Evolutionary conservation across 228 moss, liverwort and hornwort genomes (phyloP), one percentile per base, ranked within the genome.

Genomic region (Sphagnum magellanicum): DNA sequence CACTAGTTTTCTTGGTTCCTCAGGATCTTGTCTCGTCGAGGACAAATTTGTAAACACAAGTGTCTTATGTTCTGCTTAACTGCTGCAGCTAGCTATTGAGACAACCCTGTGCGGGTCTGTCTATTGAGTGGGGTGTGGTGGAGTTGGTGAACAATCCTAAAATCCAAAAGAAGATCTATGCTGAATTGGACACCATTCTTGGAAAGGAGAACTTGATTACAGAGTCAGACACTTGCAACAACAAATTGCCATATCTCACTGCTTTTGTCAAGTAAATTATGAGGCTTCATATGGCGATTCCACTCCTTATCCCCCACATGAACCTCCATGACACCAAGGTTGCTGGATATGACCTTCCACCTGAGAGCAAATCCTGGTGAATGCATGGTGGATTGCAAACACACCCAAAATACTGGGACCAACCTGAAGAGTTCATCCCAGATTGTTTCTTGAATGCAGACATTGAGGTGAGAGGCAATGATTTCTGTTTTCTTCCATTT

Each of bases 381-480:
- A 93, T 60, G 93, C 93, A 10, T 93, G 93, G 90, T 93, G 90
- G 90, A 88, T 93, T 53, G 90, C 53, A 0, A 93, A 93, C 59
- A 90, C n/a, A 93, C 8, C 93, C 93, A 6, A 83, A 72, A 49
- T 4, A 49, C 53, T 93, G 93, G 93, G 84, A 88, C 6, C 76
- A 77, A 48, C 88, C 93, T 0, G 93, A 88, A 72, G 76, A 83
- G 59, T 93, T 93, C 74, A 83, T 74, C 75, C 90, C 88, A 0
- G 93, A 93, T 55, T 81, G 93, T 4, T 93, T 93, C 61, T 47
- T 93, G 75, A 73, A 87, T 59, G 75, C 76, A 10, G 84, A 78
- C 4, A 79, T 93, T 8, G 88, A 93, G 69, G 84, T 88, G 2
- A 79, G 77, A 5, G 90, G 90, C 0, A 93, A 88, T 49, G 90